Evolutionary conservation across 371 early-diverging fungal species (phyloP), one percentile per base, ranked within the genome.

Genomic region (Mucor plumbeus): DNA sequence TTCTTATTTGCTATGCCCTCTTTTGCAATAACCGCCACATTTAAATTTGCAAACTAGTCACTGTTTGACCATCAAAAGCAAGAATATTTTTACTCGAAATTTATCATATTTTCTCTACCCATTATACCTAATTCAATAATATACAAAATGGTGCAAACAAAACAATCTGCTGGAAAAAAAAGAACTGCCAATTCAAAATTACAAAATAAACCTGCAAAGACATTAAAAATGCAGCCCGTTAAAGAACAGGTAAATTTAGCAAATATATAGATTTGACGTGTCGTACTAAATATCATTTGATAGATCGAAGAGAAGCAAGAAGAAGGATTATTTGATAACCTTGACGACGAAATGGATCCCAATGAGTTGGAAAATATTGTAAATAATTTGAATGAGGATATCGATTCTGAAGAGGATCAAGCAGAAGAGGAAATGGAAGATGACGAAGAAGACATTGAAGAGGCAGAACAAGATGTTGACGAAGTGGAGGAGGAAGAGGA

Each of bases 291-390:
- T 34, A 21, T 39, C 31, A 10, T 13, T 59, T 17, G 26, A 36
- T 31, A 63, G 53, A 31, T 63, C 5, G 36, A 50, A 50, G 63
- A 63, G 26, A 54, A 59, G 21, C 33, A 62, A 41, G 62, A 47
- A 5, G 75, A 68, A 53, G 76, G 74, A 13, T 55, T 81, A 15
- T 77, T 81, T 69, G 81, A 78, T 60, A 73, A 81, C 58, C 74
- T 81, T 10, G 81, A 81, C 40, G 76, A 78, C 44, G 69, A 76
- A 61, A 76, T 76, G 76, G 75, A 74, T 67, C 61, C 78, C 1
- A 50, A 62, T 36, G 71, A 54, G 41, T 13, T 81, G 17, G 77
- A 81, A 8, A 48, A 78, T 43, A 66, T 72, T 13, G 47, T 81
- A 21, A 67, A 75, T 33, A 70, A 72, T 34, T 38, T 77, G 13